Evolutionary conservation across 768 basidiomycete species (phyloP).

Genomic region (Termitomyces sp.): DNA sequence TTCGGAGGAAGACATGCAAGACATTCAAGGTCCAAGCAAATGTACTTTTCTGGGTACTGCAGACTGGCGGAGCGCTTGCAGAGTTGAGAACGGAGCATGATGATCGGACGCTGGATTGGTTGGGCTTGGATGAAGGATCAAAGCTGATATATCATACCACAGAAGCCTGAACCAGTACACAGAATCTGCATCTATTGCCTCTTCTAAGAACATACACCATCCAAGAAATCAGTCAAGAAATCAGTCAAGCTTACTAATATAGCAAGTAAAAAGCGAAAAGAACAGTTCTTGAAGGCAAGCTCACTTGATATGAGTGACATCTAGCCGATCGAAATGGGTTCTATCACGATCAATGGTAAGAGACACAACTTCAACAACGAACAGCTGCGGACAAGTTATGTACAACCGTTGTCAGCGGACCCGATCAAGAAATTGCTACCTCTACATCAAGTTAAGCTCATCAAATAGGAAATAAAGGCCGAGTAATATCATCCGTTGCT

Average conservation of each 20-base stretch:
- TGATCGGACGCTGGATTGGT: conserved; percentile 56
- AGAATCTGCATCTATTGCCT: not conserved
- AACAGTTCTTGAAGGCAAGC: not conserved
- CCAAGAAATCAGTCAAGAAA: not conserved
- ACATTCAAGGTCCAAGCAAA: conserved; percentile 27
- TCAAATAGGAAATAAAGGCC: no score
- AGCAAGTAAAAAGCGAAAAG: not conserved
- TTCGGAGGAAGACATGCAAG: conserved; percentile 63
- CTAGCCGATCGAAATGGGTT: no score
- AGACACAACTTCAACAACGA: no score
- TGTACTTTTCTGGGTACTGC: conserved; percentile 49
- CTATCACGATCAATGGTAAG: no score
- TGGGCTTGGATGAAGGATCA: conserved; percentile 58
- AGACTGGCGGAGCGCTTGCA: conserved; percentile 41
- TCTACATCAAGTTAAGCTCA: no score
- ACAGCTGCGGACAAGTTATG: not conserved
- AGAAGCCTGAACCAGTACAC: conserved; percentile 7
- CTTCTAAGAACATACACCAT: not conserved
- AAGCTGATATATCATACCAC: conserved; percentile 28
- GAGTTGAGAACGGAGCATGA: conserved; percentile 45
- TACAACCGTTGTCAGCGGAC: no score
- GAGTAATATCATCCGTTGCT: no score
- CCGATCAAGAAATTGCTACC: no score
- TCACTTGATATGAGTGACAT: no score
- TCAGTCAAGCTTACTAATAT: not conserved